Base-by-base conservation (phyloP, 2,329 filamentous ascomycete genomes). In the Endothia cerciana region DNA sequence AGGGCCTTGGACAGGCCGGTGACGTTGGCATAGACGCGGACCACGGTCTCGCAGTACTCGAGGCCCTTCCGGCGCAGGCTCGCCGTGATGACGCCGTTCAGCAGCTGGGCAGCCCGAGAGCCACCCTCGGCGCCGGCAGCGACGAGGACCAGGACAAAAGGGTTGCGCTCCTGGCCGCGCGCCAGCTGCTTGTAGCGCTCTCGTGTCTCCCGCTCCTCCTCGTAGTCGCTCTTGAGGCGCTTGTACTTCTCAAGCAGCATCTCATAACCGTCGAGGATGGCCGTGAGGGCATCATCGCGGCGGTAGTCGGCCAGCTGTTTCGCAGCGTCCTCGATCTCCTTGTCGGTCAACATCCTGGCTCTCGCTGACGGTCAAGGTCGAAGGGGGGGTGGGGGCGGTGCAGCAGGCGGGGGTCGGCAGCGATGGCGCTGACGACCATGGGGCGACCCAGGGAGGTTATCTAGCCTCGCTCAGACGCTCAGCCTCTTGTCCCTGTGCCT, bases 101-200 rank as follows among this genome's bases (percentile, higher is more conserved):
- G 75, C 58, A 82, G 75, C 4, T 82, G 80, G 2, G 86, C 87
- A 22, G 86, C 87, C 62, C 76, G 79, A 63, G 81, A 79, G 4
- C 87, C 87, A 17, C 87, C 87, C 2, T 85, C 80, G 51, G 80
- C 78, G 1, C 82, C 81, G 6, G 77, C 77, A 53, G 74, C 75
- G 60, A 87, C 72, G 10, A 85, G 76, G 7, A 89, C 82, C 2
- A 89, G 77, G 1, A 86, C 85, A 69, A 89, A 89, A 0, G 86
- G 82, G 67, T 85, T 85, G 25, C 83, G 81, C 30, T 85, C 81
- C 69, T 81, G 77, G 15, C 77, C 79, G 61, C 79, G 77, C 5
- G 81, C 81, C 64, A 83, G 73, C 70, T 82, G 80, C 71, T 87
- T 87, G 76, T 86, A 87, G 51, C 80, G 81, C 66, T 87, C 84